phyloP scores from a whole-genome alignment of 192 early-diverging fungal genomes.

The Anaeromyces robustus region DNA sequence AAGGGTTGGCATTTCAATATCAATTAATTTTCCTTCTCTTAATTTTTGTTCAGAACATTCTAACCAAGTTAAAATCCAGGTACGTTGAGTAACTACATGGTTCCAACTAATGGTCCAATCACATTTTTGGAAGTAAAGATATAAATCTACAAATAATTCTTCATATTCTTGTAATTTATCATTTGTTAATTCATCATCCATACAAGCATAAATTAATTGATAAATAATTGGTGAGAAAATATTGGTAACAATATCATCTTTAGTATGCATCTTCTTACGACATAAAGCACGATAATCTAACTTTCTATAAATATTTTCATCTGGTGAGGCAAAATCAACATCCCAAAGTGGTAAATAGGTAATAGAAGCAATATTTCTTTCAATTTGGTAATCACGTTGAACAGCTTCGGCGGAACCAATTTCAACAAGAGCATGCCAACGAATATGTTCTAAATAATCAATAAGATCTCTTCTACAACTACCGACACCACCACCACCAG shows the following conservation, averaged over 20 bases:
- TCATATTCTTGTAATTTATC: conserved; percentile 13
- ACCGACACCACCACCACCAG: conserved; percentile 27
- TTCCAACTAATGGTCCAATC: conserved; percentile 21
- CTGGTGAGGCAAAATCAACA: conserved; percentile 23
- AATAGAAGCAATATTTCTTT: conserved; percentile 23
- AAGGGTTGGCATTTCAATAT: conserved; percentile 21
- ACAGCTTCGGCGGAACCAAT: conserved; percentile 19
- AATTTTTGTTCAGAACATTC: conserved; percentile 4
- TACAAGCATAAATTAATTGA: conserved; percentile 13
- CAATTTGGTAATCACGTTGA: conserved; percentile 29
- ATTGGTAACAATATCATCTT: conserved; percentile 6
- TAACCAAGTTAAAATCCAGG: conserved; percentile 17
- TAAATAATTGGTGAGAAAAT: conserved; percentile 17
- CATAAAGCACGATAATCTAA: conserved; percentile 6
- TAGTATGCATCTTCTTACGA: conserved; percentile 8
- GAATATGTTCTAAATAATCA: conserved; percentile 15
- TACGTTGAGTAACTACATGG: conserved; percentile 14
- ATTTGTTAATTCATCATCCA: conserved; percentile 5
- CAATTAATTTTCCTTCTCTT: background rate
- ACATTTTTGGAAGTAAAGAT: conserved; percentile 16
- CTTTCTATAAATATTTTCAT: conserved; percentile 18
- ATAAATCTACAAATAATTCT: conserved; percentile 18
- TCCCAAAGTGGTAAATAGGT: conserved; percentile 22
- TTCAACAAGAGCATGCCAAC: conserved; percentile 22
- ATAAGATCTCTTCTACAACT: conserved; percentile 23